These are phyloP conservation scores for Diaporthe capsici DNA, from an alignment of 2,329 filamentous ascomycete genomes.

Conservation along the genomic window DNA sequence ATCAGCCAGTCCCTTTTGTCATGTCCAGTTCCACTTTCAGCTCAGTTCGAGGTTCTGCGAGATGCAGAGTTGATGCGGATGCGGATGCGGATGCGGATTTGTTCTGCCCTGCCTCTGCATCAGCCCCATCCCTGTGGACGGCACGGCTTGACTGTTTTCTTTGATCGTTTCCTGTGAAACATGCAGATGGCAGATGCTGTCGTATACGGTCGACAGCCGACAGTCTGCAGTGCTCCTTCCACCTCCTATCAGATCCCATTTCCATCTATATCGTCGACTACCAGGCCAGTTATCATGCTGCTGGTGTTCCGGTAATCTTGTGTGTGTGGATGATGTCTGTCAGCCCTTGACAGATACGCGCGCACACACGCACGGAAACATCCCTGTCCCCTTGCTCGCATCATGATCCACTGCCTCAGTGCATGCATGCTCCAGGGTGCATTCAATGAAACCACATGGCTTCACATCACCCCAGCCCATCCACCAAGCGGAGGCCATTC, in stretches of 20 bases:
- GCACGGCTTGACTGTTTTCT: background rate
- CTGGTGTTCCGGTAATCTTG: too few relatives aligned
- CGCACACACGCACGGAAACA: background rate
- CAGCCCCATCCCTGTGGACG: slow-evolving; percentile 1
- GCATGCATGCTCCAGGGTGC: slow-evolving; percentile 28
- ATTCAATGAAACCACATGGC: slow-evolving; percentile 32
- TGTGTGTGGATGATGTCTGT: background rate
- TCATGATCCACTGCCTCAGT: slow-evolving; percentile 14
- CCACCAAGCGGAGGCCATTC: slow-evolving; percentile 25
- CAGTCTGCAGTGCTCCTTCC: background rate
- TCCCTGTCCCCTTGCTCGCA: slow-evolving; percentile 15
- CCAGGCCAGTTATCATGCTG: background rate
- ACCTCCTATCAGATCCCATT: background rate
- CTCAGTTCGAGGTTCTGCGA: background rate
- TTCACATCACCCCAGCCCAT: slow-evolving; percentile 11
- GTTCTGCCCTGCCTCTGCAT: background rate
- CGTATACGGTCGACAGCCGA: background rate
- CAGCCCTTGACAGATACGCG: background rate
- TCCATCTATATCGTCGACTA: background rate
- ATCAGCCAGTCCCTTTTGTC: background rate
- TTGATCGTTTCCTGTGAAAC: slow-evolving; percentile 15
- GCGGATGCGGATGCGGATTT: background rate
- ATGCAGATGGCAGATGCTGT: slow-evolving; percentile 8
- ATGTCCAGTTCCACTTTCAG: background rate
- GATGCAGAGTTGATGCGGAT: background rate